Evolutionary conservation across 2,329 filamentous ascomycete species (phyloP), one percentile per base, ranked within the genome.

Genomic region (Alternaria incomplexa): DNA sequence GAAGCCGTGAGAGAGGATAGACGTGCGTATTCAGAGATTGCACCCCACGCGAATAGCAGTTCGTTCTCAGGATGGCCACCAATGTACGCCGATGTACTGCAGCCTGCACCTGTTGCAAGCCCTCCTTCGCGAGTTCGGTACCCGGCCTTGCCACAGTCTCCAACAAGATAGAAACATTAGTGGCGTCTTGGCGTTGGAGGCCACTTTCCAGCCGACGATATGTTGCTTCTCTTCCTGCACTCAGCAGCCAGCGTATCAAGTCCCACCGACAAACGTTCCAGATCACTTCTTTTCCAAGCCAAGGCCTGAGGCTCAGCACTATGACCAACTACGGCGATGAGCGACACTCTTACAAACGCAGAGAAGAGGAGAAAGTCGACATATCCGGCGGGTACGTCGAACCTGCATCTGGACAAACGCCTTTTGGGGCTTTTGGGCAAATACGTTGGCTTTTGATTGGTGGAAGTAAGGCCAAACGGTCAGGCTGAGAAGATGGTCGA

Each of bases 1-100:
- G 61, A 65, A 17, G 47, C 47, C 4, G 46, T 57, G 22, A 45
- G 40, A 15, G 47, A 58, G 17, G 4, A 13, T 22, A 55, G 61
- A 22, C 53, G 53, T 22, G 45, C 40, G 17, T 32, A 13, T 5
- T 43, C 40, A 5, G 45, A 25, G 15, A 22, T 15, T n/a, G 11
- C n/a, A 17, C 51, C 43, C 28, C 32, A 47, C 10, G 12, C 11
- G 5, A 45, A 30, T 13, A 17, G 13, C 15, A 23, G 7, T 26
- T n/a, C 20, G 9, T 32, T 26, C 1, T 6, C 9, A 15, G 53
- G 32, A 13, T 40, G 30, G 47, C 58, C 53, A 22, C 58, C 62
- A 26, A 12, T 50, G 15, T 62, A 62, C 26, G 6, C 13, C n/a
- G 17, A 56, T 20, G 13, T 46, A 11, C 4, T 45, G 12, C 32